Conservation (phyloP, 805 yeast species). For the Spathaspora boniae region DNA sequence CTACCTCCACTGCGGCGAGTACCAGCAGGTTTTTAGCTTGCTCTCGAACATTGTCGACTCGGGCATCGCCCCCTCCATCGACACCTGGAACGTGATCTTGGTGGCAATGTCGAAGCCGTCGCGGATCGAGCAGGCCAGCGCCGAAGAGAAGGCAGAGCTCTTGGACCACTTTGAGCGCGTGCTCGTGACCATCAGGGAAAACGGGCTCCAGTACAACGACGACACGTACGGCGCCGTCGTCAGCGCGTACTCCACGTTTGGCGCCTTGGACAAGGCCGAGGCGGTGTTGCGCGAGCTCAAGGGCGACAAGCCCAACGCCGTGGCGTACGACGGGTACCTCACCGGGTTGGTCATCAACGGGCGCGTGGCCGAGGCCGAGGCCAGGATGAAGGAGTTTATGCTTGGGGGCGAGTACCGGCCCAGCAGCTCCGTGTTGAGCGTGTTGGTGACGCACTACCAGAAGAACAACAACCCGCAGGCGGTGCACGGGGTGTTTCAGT, state of each 20-base stretch:
- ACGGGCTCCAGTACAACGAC: constrained; percentile 38
- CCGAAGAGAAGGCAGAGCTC: constrained; percentile 23
- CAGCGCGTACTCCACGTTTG: constrained; percentile 43
- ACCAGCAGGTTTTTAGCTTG: constrained; percentile 37
- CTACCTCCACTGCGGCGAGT: constrained; percentile 33
- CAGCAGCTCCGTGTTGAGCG: constrained; percentile 49
- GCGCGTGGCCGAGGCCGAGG: constrained; percentile 44
- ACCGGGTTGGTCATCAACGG: constrained; percentile 41
- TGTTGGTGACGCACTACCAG: constrained; percentile 42
- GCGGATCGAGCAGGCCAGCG: constrained; percentile 14
- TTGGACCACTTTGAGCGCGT: constrained; percentile 24
- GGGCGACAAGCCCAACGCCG: too few species aligned
- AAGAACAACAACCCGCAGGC: constrained; percentile 43
- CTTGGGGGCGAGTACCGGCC: constrained; percentile 37
- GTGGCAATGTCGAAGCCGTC: constrained; percentile 42
- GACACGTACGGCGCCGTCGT: constrained; percentile 48
- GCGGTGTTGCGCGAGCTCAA: constrained; percentile 30
- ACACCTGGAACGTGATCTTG: constrained; percentile 59
- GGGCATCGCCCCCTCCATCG: constrained; percentile 40
- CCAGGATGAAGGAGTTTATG: constrained; percentile 34
- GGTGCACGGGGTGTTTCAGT: constrained; percentile 42
- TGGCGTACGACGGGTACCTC: constrained; percentile 43
- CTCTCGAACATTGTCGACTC: constrained; percentile 48
- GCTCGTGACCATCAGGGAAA: constrained; percentile 25
- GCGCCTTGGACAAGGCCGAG: constrained; percentile 41